Evolutionary conservation across 2,329 filamentous ascomycete species (phyloP), one percentile per base, ranked within the genome.

Genomic region (Aspergillus fijiensis): DNA sequence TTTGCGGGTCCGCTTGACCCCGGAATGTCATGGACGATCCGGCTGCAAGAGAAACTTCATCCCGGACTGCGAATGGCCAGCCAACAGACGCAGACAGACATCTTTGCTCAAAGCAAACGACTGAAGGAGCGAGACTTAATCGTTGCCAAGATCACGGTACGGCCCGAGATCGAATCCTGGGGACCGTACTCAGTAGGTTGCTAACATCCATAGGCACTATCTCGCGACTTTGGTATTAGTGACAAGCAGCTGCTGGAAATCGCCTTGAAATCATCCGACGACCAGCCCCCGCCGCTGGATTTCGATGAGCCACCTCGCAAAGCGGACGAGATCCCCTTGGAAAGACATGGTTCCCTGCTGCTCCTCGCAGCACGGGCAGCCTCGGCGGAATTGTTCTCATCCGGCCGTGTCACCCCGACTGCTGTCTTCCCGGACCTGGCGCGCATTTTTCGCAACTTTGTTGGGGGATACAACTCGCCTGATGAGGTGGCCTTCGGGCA

Each of bases 11-110:
- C 73, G 12, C 65, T 73, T 49, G 74, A 76, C 14, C 71, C 74
- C 0, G 77, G 76, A 1, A 73, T 81, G 75, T 75, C 75, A 12
- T 80, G 78, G 77, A 73, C 79, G 0, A 67, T 76, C 50, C 72
- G 85, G 39, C 74, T 87, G 62, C 84, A 85, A 71, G 85, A 88
- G 66, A 82, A 83, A 63, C 71, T 83, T 25, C 79, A 85, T 63
- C 84, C 84, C 0, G 73, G 80, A 58, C 75, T 79, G n/a, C 76
- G 77, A 10, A 73, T 86, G 33, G 82, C 82, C 1, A 77, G 77
- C 9, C 79, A 79, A 58, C 65, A 70, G 35, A 84, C 83, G 4
- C 80, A 81, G 59, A 81, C 76, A 5, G 79, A 83, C 48, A 75
- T 79, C 3, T 88, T 85, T 66, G 74, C 78, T 6, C 72, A 76